Evolutionary conservation across 2,329 filamentous ascomycete species (phyloP).

Genomic region (Beauveria scarabaeidicola): DNA sequence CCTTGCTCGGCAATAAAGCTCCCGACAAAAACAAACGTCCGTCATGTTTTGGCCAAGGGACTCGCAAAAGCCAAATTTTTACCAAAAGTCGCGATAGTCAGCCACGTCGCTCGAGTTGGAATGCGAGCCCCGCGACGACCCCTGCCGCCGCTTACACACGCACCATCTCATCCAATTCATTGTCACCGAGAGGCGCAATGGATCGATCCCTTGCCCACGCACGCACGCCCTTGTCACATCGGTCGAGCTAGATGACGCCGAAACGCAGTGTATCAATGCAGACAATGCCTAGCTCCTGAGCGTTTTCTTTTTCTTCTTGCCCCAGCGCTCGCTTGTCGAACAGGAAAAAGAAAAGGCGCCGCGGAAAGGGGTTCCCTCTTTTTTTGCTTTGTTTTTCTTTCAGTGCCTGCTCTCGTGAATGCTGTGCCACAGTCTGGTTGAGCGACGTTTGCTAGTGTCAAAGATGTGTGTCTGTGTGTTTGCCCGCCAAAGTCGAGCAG

Average conservation of each 20-base stretch:
- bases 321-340: neutral
- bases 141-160: neutral
- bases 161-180: neutral
- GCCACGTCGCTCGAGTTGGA: neutral
- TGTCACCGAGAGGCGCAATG: neutral
- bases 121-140: neutral
- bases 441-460: neutral
- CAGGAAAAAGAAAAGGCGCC: neutral
- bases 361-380: neutral
- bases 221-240: neutral
- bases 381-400: neutral
- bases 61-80: neutral
- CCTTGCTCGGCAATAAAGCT: neutral
- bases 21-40: neutral
- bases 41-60: neutral
- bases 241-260: too few relatives aligned
- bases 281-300: neutral
- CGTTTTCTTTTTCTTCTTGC: neutral
- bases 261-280: too few relatives aligned
- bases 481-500: neutral
- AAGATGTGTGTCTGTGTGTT: slow-evolving; percentile 10
- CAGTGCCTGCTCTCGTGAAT: neutral
- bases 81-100: neutral
- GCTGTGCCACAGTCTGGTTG: neutral
- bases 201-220: neutral